Base-by-base conservation (phyloP, 306 rosid species). In the Trifolium subterraneum region DNA sequence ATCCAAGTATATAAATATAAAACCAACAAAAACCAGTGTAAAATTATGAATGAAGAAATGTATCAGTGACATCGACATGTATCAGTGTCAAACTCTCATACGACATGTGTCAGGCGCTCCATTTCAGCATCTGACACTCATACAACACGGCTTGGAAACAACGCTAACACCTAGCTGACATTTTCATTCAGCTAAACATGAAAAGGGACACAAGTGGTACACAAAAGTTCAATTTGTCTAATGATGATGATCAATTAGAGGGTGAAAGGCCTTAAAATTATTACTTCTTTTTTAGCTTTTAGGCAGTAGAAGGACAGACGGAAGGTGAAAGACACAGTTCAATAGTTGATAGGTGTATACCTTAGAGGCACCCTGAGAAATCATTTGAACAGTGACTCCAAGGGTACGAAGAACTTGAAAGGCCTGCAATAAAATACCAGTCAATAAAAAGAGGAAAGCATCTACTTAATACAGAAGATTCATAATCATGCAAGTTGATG, bases 361-460 rank as follows among this genome's bases (percentile, higher is more conserved):
- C 98, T 93, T 93, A 55, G 97, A 91, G 69, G 97, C 97, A 72
- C 97, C 98, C 83, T 91, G 97, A 66, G 98, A 93, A 80, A 93
- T 93, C 98, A 93, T 93, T 88, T 93, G 98, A 83, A 93, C 98
- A 80, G 88, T 91, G 84, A 91, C 90, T 47, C 91, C 92, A 75
- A 78, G 92, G 51, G 87, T 81, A 58, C 89, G 93, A 72, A 93
- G 93, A 81, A 91, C 97, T 41, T 33, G 78, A 78, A 93, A 93
- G 59, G 87, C 96, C 98, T 93, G 87, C 79, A 75, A 84, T 38
- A 82, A 65, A 38, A 74, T 39, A 39, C 68, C 54, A 74, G 33
- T 18, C 36, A 71, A 69, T 54, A 48, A 72, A 50, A 39, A 39
- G 64, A 29, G 50, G 44, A 58, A 73, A 48, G 68, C 20, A 58